phyloP scores from a whole-genome alignment of 2,329 filamentous ascomycete genomes.

The Pseudogymnoascus sp. region DNA sequence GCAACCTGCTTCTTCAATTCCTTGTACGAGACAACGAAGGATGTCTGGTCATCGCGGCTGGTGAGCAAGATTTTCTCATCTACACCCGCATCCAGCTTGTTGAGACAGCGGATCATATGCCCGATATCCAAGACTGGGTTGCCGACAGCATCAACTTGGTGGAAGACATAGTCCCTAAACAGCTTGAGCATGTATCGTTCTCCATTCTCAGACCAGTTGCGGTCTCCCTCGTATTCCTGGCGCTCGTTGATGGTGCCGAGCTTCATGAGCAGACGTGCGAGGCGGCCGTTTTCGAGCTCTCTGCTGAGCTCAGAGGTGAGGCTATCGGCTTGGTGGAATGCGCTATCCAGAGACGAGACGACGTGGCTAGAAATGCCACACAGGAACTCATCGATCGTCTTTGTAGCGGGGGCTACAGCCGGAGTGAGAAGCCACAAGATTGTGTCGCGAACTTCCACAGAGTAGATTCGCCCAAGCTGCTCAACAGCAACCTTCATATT shows the following conservation, averaged over 20 bases:
- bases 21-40: slow-evolving; percentile 81
- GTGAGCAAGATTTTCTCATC: slow-evolving; percentile 81
- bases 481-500: slow-evolving; percentile 67
- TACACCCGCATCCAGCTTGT: slow-evolving; percentile 83
- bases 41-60: slow-evolving; percentile 83
- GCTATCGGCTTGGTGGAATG: slow-evolving; percentile 71
- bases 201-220: slow-evolving; percentile 82
- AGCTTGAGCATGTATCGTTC: slow-evolving; percentile 89
- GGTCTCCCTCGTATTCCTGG: slow-evolving; percentile 70
- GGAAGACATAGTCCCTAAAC: slow-evolving; percentile 95
- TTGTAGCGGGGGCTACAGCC: slow-evolving; percentile 47
- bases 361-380: slow-evolving; percentile 71
- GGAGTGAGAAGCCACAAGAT: slow-evolving; percentile 74
- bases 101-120: slow-evolving; percentile 78
- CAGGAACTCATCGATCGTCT: slow-evolving; percentile 73
- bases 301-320: slow-evolving; percentile 62
- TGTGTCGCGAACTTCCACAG: slow-evolving; percentile 67
- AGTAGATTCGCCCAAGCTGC: slow-evolving; percentile 68
- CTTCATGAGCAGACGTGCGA: slow-evolving; percentile 75
- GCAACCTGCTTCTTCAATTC: slow-evolving; percentile 66
- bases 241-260: slow-evolving; percentile 84
- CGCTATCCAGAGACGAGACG: slow-evolving; percentile 65
- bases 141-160: slow-evolving; percentile 81
- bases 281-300: slow-evolving; percentile 83
- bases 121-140: slow-evolving; percentile 78